Evolutionary conservation across 768 basidiomycete genomes (phyloP).

Genomic region (Lactarius evosmus): DNA sequence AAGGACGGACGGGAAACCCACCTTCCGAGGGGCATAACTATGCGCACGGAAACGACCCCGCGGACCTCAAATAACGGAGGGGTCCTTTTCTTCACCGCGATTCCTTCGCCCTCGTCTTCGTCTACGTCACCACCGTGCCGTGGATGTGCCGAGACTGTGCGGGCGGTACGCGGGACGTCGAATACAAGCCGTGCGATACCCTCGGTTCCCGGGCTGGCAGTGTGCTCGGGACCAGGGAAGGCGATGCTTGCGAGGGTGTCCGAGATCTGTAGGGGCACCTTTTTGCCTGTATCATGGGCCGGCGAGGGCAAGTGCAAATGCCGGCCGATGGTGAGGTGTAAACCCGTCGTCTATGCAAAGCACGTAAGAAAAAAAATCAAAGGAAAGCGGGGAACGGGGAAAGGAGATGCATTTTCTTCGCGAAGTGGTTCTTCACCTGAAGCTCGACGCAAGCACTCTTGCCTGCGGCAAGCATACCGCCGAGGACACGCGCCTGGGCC

Average conservation of each 20-base stretch:
- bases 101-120: constrained; percentile 34
- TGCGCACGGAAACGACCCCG: constrained; percentile 57
- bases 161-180: constrained; percentile 66
- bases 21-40: constrained; percentile 75
- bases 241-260: constrained; percentile 67
- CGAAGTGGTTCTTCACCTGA: constrained; percentile 78
- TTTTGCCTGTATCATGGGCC: constrained; percentile 33
- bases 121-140: constrained; percentile 52
- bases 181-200: constrained; percentile 79
- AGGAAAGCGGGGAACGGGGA: no score
- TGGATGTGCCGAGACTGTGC: constrained; percentile 60
- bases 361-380: not conserved
- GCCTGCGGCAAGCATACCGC: constrained; percentile 61
- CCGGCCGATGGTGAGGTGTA: constrained; percentile 59
- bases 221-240: constrained; percentile 73
- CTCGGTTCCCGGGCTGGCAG: constrained; percentile 67
- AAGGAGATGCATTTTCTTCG: constrained; percentile 57
- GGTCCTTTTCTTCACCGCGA: not conserved
- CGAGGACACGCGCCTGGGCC: constrained; percentile 65
- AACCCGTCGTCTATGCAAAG: constrained; percentile 57
- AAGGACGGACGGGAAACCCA: constrained; percentile 35
- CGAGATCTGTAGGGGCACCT: constrained; percentile 53
- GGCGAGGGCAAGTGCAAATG: constrained; percentile 50
- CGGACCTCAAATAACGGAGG: constrained; percentile 62
- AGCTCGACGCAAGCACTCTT: constrained; percentile 70